Base-by-base conservation (phyloP, 805 yeast species). In the Saturnispora sekii region DNA sequence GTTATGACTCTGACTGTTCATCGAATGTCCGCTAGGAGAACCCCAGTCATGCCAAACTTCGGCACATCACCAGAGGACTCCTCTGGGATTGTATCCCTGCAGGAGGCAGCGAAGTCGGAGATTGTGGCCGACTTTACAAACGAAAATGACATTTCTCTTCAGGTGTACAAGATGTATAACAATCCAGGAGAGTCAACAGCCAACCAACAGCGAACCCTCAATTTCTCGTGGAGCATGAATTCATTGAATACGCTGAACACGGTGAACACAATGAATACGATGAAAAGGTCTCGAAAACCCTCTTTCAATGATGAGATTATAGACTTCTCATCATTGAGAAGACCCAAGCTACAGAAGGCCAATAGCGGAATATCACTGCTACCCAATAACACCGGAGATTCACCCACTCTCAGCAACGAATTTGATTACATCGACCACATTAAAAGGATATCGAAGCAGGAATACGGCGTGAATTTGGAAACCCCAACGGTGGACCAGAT, bases 351-450 rank as follows among this genome's bases (percentile, higher is more conserved):
- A 16, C 28, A 21, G 26, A 21, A 21, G 26, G 26, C 26, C 26
- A 21, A 21, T 21, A 21, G 26, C 26, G 26, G 26, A 21, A 21
- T 21, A 21, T 21, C 26, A 21, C 26, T 21, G 26, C 26, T 21
- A 21, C 26, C 26, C 11, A 4, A n/a, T 17, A 35, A 21, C 26
- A 45, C 28, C 10, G 15, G n/a, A 2, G 45, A 32, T 15, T n/a
- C 32, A 6, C 21, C 43, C 29, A 33, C 38, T 14, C 15, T 21
- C 2, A 44, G 43, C 30, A 30, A 18, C 7, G 43, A 38, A 42
- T 63, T 64, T 42, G 67, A 64, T 46, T 64, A 64, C 47, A 61
- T 64, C 26, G 66, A 62, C 42, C 68, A 64, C 48, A 64, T 64
- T 35, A 55, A 65, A 46, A 53, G 59, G 40, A 62, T 63, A 35